A percentile compares a stretch with the other conserved stretches of the same genome.
Evolutionary conservation across 371 early-diverging fungal genomes (phyloP).

Genomic region (Coemansia sp.): DNA sequence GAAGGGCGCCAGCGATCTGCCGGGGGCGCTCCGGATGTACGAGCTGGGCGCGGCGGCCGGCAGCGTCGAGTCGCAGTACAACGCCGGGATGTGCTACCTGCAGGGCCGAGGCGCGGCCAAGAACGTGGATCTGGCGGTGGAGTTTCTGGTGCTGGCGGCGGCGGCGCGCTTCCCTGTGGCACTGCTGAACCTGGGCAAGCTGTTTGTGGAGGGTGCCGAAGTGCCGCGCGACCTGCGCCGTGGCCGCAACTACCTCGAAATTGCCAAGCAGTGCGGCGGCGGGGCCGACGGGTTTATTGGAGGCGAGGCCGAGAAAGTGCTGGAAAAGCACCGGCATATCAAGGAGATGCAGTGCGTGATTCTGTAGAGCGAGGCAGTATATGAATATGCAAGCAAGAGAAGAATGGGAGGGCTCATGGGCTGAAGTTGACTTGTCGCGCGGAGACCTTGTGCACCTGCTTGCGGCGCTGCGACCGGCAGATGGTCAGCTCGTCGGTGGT

Average conservation of each 20-base stretch:
- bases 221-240: conserved; percentile 6
- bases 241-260: conserved; percentile 10
- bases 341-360: neutral
- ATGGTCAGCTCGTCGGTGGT: conserved; percentile 34
- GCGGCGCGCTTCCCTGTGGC: conserved; percentile 37
- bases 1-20: conserved; percentile 14
- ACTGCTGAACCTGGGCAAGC: conserved; percentile 37
- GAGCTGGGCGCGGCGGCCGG: conserved; percentile 39
- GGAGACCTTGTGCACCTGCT: conserved; percentile 19
- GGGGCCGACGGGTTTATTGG: conserved; percentile 14
- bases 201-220: conserved; percentile 29
- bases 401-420: conserved; percentile 3
- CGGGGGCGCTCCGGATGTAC: conserved; percentile 22
- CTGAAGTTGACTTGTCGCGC: conserved; percentile 22
- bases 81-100: conserved; percentile 41
- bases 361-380: neutral
- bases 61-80: conserved; percentile 43
- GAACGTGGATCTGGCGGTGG: conserved; percentile 25
- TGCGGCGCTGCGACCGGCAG: conserved; percentile 42
- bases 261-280: conserved; percentile 15
- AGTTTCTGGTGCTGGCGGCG: conserved; percentile 44
- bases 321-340: conserved; percentile 2
- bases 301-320: conserved; percentile 11
- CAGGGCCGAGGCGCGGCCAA: conserved; percentile 31
- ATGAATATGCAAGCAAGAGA: neutral